Base-by-base conservation (phyloP, 805 yeast genomes). In the Lipomyces yamadae region DNA sequence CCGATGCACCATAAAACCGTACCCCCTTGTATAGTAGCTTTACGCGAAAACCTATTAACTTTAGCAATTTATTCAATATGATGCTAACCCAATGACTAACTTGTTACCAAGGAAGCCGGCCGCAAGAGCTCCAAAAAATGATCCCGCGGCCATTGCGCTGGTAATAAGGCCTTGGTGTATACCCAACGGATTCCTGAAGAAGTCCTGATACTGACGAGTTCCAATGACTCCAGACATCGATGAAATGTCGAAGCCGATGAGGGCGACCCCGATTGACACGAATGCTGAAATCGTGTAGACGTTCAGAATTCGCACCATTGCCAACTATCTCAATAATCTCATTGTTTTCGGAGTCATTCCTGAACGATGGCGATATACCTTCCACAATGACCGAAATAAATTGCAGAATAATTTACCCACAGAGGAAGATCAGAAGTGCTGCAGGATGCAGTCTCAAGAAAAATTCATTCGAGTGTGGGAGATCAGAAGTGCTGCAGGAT, bases 181-280 rank as follows among this genome's bases (percentile, higher is more conserved):
- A 0, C 90, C 80, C 34, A 78, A 75, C 24, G 91, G 91, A 48
- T 74, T 60, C 63, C 81, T 68, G 76, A 86, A 87, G 71, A 76
- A 85, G 1, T 76, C 70, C 30, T 73, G 73, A 74, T 87, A 88
- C 30, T 80, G 79, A 0, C 74, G 76, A 4, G 81, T 76, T 1
- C 81, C 79, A 56, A 88, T 78, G 72, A 87, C 87, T 2, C 87
- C 85, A 0, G 89, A 82, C 80, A 88, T 81, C 0, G 92, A 87
- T 2, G 91, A 84, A 58, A 87, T 85, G 75, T 88, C 92, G 72
- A 86, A 82, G 61, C 92, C 91, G 77, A 86, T 83, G 77, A 87
- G 79, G 71, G 84, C 78, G 45, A 90, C 90, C 35, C 87, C 85
- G n/a, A 86, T 74, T 60, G 88, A 80, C 30, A 88, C 77, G 57